Evolutionary conservation across 2,329 filamentous ascomycete species (phyloP), one percentile per base, ranked within the genome.

Genomic region (Alternaria brassicae): DNA sequence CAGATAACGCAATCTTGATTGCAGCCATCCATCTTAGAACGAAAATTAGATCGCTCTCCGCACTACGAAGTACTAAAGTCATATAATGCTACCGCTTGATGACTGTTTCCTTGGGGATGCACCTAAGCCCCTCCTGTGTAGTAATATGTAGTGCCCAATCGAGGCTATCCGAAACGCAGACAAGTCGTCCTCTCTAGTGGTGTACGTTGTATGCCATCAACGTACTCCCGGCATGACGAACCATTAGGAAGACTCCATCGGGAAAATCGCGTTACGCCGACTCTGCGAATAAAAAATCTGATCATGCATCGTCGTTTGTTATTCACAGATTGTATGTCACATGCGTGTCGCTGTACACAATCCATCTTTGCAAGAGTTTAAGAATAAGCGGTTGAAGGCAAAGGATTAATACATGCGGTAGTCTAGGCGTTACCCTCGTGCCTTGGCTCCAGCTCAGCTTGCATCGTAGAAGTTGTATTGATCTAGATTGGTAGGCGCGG

Each of bases 381-480:
- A 48, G 15, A n/a, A n/a, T 17, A 28, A 47, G 28, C 28, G 12
- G 15, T 34, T 10, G 44, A 47, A 32, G 12, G 10, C 28, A 15
- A 32, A 32, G 15, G 28, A 47, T 19, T 21, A 17, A 23, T 2
- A n/a, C 15, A 15, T 47, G 19, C 19, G 12, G 19, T 19, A 34
- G 44, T 23, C 17, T 47, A 21, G 34, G 17, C 21, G 12, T 21
- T 9, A 32, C 13, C 15, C 13, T 19, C 32, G 30, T 21, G 17
- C 48, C 27, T 17, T 15, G 17, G 28, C 17, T 27, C 48, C 13
- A 34, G 30, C 13, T 60, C 50, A 72, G 23, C 64, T 60, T 34
- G 61, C 62, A 32, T 75, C 68, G 48, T 73, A 76, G 21, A 74
- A 70, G 21, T 58, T 60, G 34, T 62, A 69, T 47, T 69, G 72